Base-by-base conservation (phyloP, 768 basidiomycete genomes). In the Calocera viscosa region DNA sequence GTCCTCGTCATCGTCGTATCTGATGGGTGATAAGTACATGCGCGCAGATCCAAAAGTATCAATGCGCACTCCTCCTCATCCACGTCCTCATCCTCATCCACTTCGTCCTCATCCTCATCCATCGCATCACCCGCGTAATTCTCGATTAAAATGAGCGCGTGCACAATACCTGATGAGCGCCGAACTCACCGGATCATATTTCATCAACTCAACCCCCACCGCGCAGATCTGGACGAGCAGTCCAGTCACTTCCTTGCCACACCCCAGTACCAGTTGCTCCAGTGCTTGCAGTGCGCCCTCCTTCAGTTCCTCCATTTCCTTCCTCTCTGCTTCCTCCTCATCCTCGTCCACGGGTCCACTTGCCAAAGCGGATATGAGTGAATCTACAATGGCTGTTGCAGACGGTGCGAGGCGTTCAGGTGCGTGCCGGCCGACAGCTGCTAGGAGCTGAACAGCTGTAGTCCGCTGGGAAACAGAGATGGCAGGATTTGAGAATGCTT, bases 1-100 rank as follows among this genome's bases (percentile, higher is more conserved):
- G 73, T 99, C 96, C 75, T 98, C 96, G 67, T 99, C 96, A 71
- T 99, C 96, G 5, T 92, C 93, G 75, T 96, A 97, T 69, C 91
- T 94, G 70, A 30, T 11, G 16, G 14, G 32, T 28, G 24, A 68
- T n/a, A 26, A 35, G 22, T 26, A 24, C 64, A 39, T 8, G 17
- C 16, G 39, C 38, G 11, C 65, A 28, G 33, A 14, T 49, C 69
- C 49, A 53, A 49, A 65, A 60, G 66, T 49, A 28, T 73, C 65
- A 60, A 66, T 24, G 88, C 90, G 19, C 83, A 86, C 28, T 88
- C 90, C 2, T 90, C 91, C 0, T 91, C 91, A 0, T 90, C 88
- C 0, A 89, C 90, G 1, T 82, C 84, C 12, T 83, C 82, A 0
- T 75, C 82, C 33, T 71, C 76, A 26, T 80, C 82, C 12, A 73